These are phyloP conservation scores for Phytophthora kernoviae DNA, from an alignment of 352 stramenopile species.

Conservation along the genomic window DNA sequence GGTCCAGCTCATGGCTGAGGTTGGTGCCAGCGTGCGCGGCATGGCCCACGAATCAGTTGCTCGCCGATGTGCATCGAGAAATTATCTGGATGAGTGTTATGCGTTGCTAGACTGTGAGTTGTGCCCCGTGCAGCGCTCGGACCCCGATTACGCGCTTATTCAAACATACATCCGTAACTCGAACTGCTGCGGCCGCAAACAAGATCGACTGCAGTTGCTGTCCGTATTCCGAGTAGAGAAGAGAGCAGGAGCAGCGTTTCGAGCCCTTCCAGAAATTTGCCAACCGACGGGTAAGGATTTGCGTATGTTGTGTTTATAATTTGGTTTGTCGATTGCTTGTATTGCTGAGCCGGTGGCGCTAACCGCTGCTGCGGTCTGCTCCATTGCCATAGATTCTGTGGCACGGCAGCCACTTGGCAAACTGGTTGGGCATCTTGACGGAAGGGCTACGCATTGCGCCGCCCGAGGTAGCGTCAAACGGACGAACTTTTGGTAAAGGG, in stretches of 20 bases:
- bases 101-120: slow-evolving; percentile 56
- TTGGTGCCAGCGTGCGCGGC: slow-evolving; percentile 48
- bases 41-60: slow-evolving; percentile 46
- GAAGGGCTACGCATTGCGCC: slow-evolving; percentile 84
- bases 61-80: slow-evolving; percentile 43
- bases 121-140: slow-evolving; percentile 42
- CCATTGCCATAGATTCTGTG: slow-evolving; percentile 71
- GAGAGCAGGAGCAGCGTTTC: slow-evolving; percentile 55
- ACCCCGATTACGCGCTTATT: slow-evolving; percentile 60
- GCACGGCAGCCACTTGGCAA: slow-evolving; percentile 85
- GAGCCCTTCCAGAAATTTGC: slow-evolving; percentile 45
- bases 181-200: slow-evolving; percentile 66
- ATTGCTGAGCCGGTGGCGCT: slow-evolving; percentile 12
- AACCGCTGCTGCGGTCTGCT: slow-evolving; percentile 31
- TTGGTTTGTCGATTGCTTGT: slow-evolving; percentile 15
- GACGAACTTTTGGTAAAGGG: slow-evolving; percentile 82
- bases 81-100: slow-evolving; percentile 73
- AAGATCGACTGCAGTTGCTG: slow-evolving; percentile 56
- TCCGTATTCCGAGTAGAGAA: slow-evolving; percentile 72
- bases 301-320: slow-evolving; percentile 16
- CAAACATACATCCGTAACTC: slow-evolving; percentile 75
- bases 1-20: slow-evolving; percentile 58
- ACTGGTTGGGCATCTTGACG: slow-evolving; percentile 85
- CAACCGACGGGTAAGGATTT: slow-evolving; percentile 56
- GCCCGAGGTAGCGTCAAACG: slow-evolving; percentile 72